These are phyloP conservation scores for Coemansia sp. DNA, from an alignment of 192 early-diverging fungal genomes.

Conservation along the genomic window DNA sequence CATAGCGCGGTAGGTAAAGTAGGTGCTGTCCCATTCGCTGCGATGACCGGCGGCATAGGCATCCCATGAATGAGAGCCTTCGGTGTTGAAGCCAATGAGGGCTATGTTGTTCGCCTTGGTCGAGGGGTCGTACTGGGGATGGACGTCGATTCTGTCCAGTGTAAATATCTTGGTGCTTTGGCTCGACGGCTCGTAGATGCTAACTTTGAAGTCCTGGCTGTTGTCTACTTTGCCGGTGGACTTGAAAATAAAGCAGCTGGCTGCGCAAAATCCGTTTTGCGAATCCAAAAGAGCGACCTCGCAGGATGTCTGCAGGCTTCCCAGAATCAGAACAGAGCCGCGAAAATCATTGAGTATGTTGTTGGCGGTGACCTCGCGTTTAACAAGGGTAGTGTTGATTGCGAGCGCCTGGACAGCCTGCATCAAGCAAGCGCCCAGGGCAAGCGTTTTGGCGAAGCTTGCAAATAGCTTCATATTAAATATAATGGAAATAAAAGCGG, in stretches of 20 bases:
- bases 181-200: background rate
- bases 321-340: conserved; percentile 29
- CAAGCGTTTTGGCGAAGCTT: background rate
- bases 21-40: conserved; percentile 2
- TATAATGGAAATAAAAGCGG: background rate
- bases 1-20: conserved; percentile 4
- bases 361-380: conserved; percentile 18
- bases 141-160: conserved; percentile 27
- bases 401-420: background rate
- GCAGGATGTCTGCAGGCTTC: conserved; percentile 38
- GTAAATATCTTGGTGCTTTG: conserved; percentile 9
- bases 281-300: conserved; percentile 41
- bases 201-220: conserved; percentile 1
- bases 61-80: conserved; percentile 3
- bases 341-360: conserved; percentile 19
- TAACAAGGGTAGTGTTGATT: conserved; percentile 16
- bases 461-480: conserved; percentile 2
- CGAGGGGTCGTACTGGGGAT: conserved; percentile 33
- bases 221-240: conserved; percentile 23
- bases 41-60: background rate
- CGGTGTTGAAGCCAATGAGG: conserved; percentile 21
- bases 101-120: conserved; percentile 50
- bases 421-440: background rate
- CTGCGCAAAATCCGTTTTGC: conserved; percentile 23
- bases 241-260: conserved; percentile 36